Conservation (phyloP, 345 rosid genomes). For the Ceriops zippeliana region DNA sequence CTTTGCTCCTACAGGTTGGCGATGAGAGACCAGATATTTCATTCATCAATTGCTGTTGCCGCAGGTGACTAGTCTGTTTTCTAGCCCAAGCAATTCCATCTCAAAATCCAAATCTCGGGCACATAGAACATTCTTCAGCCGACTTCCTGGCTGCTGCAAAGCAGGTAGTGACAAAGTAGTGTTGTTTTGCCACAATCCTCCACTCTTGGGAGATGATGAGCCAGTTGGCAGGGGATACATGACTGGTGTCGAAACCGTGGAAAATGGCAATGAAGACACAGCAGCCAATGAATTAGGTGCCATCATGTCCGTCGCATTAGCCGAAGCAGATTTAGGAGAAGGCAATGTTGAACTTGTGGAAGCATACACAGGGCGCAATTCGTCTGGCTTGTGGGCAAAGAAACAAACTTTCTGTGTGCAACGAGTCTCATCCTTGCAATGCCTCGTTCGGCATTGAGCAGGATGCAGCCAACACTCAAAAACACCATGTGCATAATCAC, state of each 20-base stretch:
- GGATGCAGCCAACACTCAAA: constrained; percentile 99
- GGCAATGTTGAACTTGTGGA: constrained; percentile 93
- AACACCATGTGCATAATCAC: constrained; percentile 97
- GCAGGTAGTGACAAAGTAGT: constrained; percentile 62
- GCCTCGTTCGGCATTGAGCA: constrained; percentile 87
- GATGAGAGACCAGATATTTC: constrained; percentile 64
- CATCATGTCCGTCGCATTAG: constrained; percentile 53
- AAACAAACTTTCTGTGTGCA: constrained; percentile 90
- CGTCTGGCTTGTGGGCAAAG: constrained; percentile 89
- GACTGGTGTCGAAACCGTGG: constrained; percentile 62
- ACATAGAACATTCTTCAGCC: constrained; percentile 65
- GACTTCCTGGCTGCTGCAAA: constrained; percentile 76
- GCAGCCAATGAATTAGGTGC: constrained; percentile 53
- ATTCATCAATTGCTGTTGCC: constrained; percentile 48
- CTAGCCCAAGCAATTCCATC: constrained; percentile 62
- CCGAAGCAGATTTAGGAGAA: constrained; percentile 64
- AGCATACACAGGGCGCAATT: constrained; percentile 86
- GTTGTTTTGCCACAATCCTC: constrained; percentile 77
- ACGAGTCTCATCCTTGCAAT: constrained; percentile 93
- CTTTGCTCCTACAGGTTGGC: constrained; percentile 47
- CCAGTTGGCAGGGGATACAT: constrained; percentile 62
- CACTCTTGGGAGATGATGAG: constrained; percentile 65
- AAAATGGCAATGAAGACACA: constrained; percentile 47
- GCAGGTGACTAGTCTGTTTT: constrained; percentile 36
- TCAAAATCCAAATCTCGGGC: constrained; percentile 74